Percentiles rank a stretch among this genome's conserved stretches.
phyloP scores from a whole-genome alignment of 2,329 filamentous ascomycete species.

The Colletotrichum lentis region DNA sequence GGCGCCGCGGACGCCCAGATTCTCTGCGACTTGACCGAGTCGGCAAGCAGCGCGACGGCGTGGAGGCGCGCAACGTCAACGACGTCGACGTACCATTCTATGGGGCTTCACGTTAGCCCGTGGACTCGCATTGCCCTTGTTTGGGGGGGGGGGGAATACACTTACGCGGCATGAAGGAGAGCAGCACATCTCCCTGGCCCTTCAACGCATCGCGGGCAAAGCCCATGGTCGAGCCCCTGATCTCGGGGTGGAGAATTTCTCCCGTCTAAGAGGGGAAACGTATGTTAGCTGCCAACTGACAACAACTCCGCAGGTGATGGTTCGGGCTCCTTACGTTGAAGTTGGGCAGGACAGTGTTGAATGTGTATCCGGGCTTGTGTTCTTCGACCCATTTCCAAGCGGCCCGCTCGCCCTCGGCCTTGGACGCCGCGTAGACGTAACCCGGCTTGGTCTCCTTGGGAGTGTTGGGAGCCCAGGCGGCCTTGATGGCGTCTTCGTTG shows the following conservation, averaged over 20 bases:
- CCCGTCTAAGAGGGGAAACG: slow-evolving; percentile 8
- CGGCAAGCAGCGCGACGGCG: slow-evolving; percentile 58
- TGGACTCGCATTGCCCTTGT: too few species aligned
- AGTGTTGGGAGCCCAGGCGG: slow-evolving; percentile 50
- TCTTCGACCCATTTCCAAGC: slow-evolving; percentile 51
- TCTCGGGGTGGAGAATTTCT: slow-evolving; percentile 36
- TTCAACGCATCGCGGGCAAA: slow-evolving; percentile 26
- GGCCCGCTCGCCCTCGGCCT: slow-evolving; percentile 49
- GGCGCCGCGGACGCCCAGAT: slow-evolving; percentile 60
- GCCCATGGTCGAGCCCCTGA: slow-evolving; percentile 37
- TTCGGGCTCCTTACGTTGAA: slow-evolving; percentile 38
- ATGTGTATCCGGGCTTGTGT: slow-evolving; percentile 45
- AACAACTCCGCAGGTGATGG: background rate
- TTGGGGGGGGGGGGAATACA: background rate
- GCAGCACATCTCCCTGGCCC: slow-evolving; percentile 9
- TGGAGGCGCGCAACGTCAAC: slow-evolving; percentile 61
- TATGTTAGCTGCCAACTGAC: background rate
- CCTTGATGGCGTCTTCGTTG: slow-evolving; percentile 47
- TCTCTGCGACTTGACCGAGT: slow-evolving; percentile 56
- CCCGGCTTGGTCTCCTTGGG: slow-evolving; percentile 42
- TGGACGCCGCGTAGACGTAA: slow-evolving; percentile 50
- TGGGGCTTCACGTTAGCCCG: background rate
- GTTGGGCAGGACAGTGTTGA: slow-evolving; percentile 46
- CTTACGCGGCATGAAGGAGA: slow-evolving; percentile 13
- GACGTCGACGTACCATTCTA: slow-evolving; percentile 57